Evolutionary conservation across 2,329 filamentous ascomycete species (phyloP).

Genomic region (Phialocephala sp.): DNA sequence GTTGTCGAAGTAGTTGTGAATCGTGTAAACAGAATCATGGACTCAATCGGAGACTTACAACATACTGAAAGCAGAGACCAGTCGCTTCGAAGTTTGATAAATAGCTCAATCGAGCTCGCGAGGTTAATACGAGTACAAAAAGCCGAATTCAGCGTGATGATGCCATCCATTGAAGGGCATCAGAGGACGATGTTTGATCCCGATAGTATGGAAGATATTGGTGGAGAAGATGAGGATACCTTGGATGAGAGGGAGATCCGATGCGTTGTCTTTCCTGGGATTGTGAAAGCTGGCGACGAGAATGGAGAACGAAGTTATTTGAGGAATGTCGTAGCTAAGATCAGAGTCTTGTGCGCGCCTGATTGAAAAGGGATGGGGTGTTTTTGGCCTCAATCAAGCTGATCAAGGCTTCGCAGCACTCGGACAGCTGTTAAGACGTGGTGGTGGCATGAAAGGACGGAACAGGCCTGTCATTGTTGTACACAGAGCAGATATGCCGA

Average conservation of each 20-base stretch:
- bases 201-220: constrained; percentile 69
- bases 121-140: constrained; percentile 63
- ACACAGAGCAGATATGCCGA: too few relatives aligned
- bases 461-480: too few relatives aligned
- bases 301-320: constrained; percentile 65
- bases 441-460: background rate
- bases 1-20: constrained; percentile 52
- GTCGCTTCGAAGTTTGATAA: constrained; percentile 58
- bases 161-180: constrained; percentile 58
- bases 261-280: constrained; percentile 68
- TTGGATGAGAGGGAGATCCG: constrained; percentile 58
- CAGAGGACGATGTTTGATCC: constrained; percentile 62
- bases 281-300: constrained; percentile 70
- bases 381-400: background rate
- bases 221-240: constrained; percentile 63
- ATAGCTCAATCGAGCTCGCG: constrained; percentile 60
- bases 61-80: constrained; percentile 53
- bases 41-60: constrained; percentile 48
- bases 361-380: constrained; percentile 32
- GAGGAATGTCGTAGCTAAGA: constrained; percentile 68
- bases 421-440: background rate
- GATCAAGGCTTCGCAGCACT: background rate
- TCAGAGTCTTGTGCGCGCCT: constrained; percentile 63
- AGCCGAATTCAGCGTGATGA: constrained; percentile 60
- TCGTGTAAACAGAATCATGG: constrained; percentile 56